These are phyloP conservation scores for Brassica napus DNA, from an alignment of 345 rosid genomes.

Conservation along the genomic window Da-Ae NC_063451.1:42851001-42851500, in stretches of 20 bases:
- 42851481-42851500: constrained; percentile 77
- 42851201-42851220: constrained; percentile 63
- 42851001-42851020: neutral
- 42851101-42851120: constrained; percentile 74
- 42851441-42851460: constrained; percentile 95
- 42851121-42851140: constrained; percentile 98
- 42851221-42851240: constrained; percentile 98
- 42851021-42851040: constrained; percentile 38
- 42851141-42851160: constrained; percentile 16
- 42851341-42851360: constrained; percentile 71
- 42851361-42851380: neutral
- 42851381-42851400: neutral
- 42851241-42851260: constrained; percentile 89
- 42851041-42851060: constrained; percentile 86
- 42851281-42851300: constrained; percentile 91
- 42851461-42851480: constrained; percentile 95
- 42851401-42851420: neutral
- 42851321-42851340: constrained; percentile 93
- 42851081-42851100: constrained; percentile 83
- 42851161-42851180: neutral
- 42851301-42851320: constrained; percentile 90
- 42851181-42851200: neutral
- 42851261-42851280: constrained; percentile 99
- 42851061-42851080: constrained; percentile 93
- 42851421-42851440: constrained; percentile 74